Evolutionary conservation across 768 basidiomycete genomes (phyloP).

Genomic region (Pisolithus microcarpus): DNA sequence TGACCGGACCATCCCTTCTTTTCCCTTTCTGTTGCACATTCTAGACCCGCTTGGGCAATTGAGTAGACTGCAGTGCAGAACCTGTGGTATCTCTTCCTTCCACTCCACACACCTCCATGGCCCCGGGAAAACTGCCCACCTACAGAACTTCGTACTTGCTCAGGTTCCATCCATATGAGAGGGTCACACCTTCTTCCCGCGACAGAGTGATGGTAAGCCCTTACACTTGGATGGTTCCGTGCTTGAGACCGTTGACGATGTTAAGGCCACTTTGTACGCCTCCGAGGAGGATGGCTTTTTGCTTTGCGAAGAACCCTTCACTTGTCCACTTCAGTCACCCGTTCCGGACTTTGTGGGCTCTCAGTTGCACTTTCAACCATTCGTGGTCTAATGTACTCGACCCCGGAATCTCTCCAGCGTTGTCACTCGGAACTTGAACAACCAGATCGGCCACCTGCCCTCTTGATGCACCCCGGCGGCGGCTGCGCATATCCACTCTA

Average conservation of each 20-base stretch:
- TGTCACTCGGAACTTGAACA: too few relatives aligned
- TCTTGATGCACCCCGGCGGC: too few relatives aligned
- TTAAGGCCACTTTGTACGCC: neutral
- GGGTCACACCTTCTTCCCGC: conserved; percentile 1
- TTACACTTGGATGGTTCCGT: too few relatives aligned
- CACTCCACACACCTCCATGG: neutral
- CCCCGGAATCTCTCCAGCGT: too few relatives aligned
- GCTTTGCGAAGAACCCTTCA: neutral
- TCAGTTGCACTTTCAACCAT: neutral
- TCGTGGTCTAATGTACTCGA: too few relatives aligned
- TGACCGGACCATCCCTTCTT: neutral
- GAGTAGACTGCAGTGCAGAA: neutral
- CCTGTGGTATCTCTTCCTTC: neutral
- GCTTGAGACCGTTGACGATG: neutral
- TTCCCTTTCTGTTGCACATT: neutral
- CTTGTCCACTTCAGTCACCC: too few relatives aligned
- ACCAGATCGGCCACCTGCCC: too few relatives aligned
- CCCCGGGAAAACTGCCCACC: conserved; percentile 2
- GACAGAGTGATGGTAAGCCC: conserved; percentile 4
- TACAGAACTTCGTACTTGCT: conserved; percentile 7
- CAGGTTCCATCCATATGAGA: conserved; percentile 9
- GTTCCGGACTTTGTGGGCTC: neutral
- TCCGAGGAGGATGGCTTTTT: neutral
- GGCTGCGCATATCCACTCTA: too few relatives aligned
- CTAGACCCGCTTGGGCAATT: neutral